Percentiles rank a stretch among this genome's conserved stretches.
phyloP scores from a whole-genome alignment of 2,329 filamentous ascomycete species.

The Ambrosiella cleistominuta region DNA sequence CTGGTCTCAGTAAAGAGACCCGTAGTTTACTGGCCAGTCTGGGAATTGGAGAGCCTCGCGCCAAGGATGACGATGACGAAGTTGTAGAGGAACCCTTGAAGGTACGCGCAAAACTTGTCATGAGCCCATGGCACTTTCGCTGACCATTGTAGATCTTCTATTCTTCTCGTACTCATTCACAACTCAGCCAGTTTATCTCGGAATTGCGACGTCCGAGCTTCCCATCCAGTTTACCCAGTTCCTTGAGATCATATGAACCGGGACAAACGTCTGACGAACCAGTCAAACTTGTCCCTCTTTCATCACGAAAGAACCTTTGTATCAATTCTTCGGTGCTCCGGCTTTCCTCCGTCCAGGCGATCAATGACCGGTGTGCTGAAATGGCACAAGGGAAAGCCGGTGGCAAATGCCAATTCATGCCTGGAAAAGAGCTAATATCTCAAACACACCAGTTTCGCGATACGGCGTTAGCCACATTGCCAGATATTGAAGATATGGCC shows the following conservation, averaged over 20 bases:
- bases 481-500: constrained; percentile 85
- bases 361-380: constrained; percentile 86
- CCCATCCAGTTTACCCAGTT: constrained; percentile 47
- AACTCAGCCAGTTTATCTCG: constrained; percentile 71
- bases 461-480: constrained; percentile 62
- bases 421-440: constrained; percentile 55
- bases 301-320: constrained; percentile 73
- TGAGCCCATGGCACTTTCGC: constrained; percentile 13
- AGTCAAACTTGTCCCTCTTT: constrained; percentile 67
- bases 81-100: constrained; percentile 51
- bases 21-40: constrained; percentile 54
- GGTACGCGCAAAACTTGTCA: constrained; percentile 20
- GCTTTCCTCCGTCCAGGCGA: constrained; percentile 55
- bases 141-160: constrained; percentile 52
- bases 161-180: constrained; percentile 83
- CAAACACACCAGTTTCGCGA: constrained; percentile 71
- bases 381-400: constrained; percentile 51
- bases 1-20: constrained; percentile 55
- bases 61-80: constrained; percentile 24
- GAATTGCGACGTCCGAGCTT: constrained; percentile 66
- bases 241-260: constrained; percentile 16
- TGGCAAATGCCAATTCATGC: constrained; percentile 58
- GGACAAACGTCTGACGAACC: constrained; percentile 17
- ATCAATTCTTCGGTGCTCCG: constrained; percentile 71
- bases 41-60: constrained; percentile 26